These are phyloP conservation scores for Myriosclerotinia duriaeana DNA, from an alignment of 2,329 filamentous ascomycete species.

Conservation along the genomic window DNA sequence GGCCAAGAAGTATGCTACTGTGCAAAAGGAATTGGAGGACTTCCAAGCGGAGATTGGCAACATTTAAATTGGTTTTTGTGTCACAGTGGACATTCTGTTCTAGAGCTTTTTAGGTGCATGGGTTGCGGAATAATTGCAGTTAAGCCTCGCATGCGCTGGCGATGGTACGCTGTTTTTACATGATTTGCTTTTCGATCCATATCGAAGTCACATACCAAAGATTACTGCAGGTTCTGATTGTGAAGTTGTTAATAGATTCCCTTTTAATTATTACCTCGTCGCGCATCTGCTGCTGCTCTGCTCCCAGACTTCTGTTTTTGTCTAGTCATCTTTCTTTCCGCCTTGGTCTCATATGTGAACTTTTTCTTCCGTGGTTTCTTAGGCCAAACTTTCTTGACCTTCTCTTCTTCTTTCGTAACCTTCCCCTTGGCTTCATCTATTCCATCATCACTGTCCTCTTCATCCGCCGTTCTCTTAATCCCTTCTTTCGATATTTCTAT, in stretches of 20 bases:
- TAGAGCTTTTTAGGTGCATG: slow-evolving; percentile 30
- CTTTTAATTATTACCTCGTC: slow-evolving; percentile 37
- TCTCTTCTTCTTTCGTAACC: slow-evolving; percentile 40
- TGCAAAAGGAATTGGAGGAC: slow-evolving; percentile 88
- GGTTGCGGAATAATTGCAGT: slow-evolving; percentile 33
- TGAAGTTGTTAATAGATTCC: slow-evolving; percentile 25
- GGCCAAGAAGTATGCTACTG: slow-evolving; percentile 78
- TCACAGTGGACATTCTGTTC: slow-evolving; percentile 25
- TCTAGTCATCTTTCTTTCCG: slow-evolving; percentile 72
- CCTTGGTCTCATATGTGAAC: slow-evolving; percentile 89
- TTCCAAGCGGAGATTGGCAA: slow-evolving; percentile 90
- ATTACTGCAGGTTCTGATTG: slow-evolving; percentile 24
- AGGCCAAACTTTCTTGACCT: slow-evolving; percentile 48
- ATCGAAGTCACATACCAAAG: slow-evolving; percentile 33
- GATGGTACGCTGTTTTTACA: slow-evolving; percentile 34
- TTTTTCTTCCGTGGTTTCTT: slow-evolving; percentile 81
- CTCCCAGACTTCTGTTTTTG: slow-evolving; percentile 71
- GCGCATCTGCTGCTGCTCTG: slow-evolving; percentile 40
- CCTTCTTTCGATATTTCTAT: slow-evolving; percentile 78
- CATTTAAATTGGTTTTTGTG: slow-evolving; percentile 57
- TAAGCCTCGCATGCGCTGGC: slow-evolving; percentile 36
- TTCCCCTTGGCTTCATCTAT: slow-evolving; percentile 40
- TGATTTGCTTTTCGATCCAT: slow-evolving; percentile 34
- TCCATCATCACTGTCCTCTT: slow-evolving; percentile 41
- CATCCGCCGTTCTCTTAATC: slow-evolving; percentile 54